A percentile compares a stretch with the other conserved stretches of the same genome.
These are phyloP conservation scores for Arthrobotrys musiformis DNA, from an alignment of 2,329 filamentous ascomycete species.

Conservation along the genomic window DNA sequence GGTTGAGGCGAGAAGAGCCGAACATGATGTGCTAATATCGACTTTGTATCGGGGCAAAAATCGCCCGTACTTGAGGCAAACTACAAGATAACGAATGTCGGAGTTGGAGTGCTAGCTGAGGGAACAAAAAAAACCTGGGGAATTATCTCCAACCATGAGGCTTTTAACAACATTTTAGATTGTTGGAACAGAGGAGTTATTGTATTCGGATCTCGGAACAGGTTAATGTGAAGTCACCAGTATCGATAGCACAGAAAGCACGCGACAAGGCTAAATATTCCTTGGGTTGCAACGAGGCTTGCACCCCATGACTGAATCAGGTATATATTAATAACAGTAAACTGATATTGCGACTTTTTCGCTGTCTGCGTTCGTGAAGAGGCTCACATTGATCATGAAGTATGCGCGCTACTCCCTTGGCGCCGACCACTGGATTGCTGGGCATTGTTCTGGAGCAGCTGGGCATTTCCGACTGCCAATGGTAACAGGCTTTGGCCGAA, in stretches of 20 bases:
- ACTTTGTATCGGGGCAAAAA: background rate
- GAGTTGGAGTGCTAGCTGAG: background rate
- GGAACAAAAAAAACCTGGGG: conserved; percentile 19
- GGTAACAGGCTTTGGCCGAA: background rate
- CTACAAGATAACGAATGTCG: conserved; percentile 14
- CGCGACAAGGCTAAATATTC: background rate
- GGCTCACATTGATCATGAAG: background rate
- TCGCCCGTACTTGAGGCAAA: background rate
- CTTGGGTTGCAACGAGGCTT: conserved; percentile 39
- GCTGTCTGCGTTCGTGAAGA: no score
- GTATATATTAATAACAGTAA: conserved; percentile 9
- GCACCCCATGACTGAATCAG: conserved; percentile 5
- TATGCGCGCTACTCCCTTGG: background rate
- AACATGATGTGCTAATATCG: conserved; percentile 6
- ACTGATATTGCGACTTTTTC: background rate
- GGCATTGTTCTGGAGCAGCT: no score
- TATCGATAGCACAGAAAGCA: background rate
- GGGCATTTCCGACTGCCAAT: background rate
- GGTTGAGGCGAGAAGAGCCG: conserved; percentile 20
- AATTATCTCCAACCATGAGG: background rate
- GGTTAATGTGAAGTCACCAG: background rate
- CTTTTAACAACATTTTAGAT: background rate
- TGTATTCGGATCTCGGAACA: background rate
- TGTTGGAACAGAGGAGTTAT: no score
- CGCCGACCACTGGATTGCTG: background rate